These are phyloP conservation scores for Logfia minima DNA, from an alignment of 129 eudicot species.

Conservation along the genomic window DNA sequence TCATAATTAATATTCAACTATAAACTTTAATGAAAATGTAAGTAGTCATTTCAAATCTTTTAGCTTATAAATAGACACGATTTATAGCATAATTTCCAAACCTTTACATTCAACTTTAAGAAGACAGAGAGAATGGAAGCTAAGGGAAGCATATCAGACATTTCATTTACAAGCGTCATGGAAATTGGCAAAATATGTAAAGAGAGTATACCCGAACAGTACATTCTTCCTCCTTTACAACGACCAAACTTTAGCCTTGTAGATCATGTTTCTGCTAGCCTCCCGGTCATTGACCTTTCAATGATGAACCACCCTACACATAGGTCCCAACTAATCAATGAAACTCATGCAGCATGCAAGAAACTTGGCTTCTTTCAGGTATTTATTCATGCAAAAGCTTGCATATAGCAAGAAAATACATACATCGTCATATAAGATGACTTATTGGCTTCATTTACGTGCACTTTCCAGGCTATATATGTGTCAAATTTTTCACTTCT, in stretches of 20 bases:
- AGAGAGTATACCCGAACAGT: slow-evolving; percentile 43
- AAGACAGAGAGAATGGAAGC: slow-evolving; percentile 35
- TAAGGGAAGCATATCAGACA: slow-evolving; percentile 23
- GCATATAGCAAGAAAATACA: slow-evolving; percentile 6
- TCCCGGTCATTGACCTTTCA: slow-evolving; percentile 60
- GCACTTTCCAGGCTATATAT: slow-evolving; percentile 23
- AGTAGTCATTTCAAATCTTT: slow-evolving; percentile 16
- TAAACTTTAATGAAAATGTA: not conserved
- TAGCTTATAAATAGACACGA: slow-evolving; percentile 34
- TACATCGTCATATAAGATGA: slow-evolving; percentile 5
- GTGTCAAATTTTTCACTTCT: slow-evolving; percentile 13
- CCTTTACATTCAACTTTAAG: not conserved
- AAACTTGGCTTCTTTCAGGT: slow-evolving; percentile 73
- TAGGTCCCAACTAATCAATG: slow-evolving; percentile 36
- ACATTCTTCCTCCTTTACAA: slow-evolving; percentile 49
- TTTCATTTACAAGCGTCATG: slow-evolving; percentile 56
- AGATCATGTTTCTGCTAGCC: slow-evolving; percentile 16
- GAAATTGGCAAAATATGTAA: slow-evolving; percentile 39
- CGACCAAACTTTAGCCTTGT: slow-evolving; percentile 36
- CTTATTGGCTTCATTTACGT: slow-evolving; percentile 17
- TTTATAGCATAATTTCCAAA: slow-evolving; percentile 15
- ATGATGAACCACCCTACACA: slow-evolving; percentile 36
- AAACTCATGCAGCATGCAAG: slow-evolving; percentile 55
- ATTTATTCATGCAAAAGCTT: slow-evolving; percentile 1
- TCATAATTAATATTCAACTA: slow-evolving; percentile 25